Evolutionary conservation across 495 filamentous ascomycete species (phyloP).

Genomic region (Tuber magnatum): DNA sequence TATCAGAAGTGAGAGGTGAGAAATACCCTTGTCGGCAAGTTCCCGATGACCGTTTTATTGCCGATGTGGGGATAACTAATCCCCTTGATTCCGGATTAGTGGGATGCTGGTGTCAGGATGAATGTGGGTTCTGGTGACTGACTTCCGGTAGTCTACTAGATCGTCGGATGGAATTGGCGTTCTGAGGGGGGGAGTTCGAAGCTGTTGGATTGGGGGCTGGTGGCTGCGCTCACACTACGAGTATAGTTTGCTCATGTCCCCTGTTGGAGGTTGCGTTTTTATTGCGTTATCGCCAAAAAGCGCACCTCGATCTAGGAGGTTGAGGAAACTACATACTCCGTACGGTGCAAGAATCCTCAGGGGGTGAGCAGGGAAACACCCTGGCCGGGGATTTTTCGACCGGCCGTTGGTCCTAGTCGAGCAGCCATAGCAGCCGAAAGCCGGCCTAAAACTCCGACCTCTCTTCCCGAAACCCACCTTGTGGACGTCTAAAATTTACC

Average conservation of each 20-base stretch:
- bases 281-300: background rate
- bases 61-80: background rate
- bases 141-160: background rate
- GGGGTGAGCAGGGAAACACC: no score
- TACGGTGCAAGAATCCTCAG: no score
- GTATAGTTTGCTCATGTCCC: background rate
- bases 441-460: no score
- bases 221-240: background rate
- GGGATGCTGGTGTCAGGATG: no score
- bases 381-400: no score
- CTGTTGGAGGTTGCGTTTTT: background rate
- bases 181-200: background rate
- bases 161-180: background rate
- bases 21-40: background rate
- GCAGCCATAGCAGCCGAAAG: no score
- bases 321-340: background rate
- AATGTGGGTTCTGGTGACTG: background rate
- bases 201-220: background rate
- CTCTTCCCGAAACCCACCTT: no score
- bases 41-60: background rate
- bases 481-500: no score
- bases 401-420: no score
- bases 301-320: background rate
- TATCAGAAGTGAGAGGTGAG: background rate
- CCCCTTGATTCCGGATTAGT: background rate